These are phyloP conservation scores for Ceratocystis huliohia DNA, from an alignment of 2,329 filamentous ascomycete genomes.

Conservation along the genomic window DNA sequence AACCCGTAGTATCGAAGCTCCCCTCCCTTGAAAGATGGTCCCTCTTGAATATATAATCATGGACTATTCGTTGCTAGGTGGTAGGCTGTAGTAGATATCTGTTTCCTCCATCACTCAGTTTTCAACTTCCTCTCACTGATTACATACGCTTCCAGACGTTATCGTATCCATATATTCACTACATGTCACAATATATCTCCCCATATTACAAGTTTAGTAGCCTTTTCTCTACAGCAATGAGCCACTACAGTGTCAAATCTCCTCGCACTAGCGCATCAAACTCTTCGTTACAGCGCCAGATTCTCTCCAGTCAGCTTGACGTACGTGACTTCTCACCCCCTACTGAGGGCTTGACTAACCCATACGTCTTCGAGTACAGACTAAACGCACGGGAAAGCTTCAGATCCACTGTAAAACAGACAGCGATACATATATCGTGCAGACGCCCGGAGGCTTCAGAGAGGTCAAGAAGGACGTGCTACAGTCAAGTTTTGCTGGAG, in stretches of 20 bases:
- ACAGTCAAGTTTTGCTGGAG: constrained; percentile 8
- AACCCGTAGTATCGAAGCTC: not conserved
- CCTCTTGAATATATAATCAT: not conserved
- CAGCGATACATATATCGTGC: constrained; percentile 17
- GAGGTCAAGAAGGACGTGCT: constrained; percentile 13
- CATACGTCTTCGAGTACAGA: not conserved
- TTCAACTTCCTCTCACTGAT: too few species aligned
- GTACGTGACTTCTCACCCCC: not conserved
- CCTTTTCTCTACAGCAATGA: not conserved
- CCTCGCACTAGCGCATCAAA: constrained; percentile 2
- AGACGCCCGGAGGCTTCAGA: constrained; percentile 15
- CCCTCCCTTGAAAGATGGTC: not conserved
- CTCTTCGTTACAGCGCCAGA: not conserved
- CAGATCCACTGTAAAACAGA: constrained; percentile 18
- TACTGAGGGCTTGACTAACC: not conserved
- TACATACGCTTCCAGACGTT: too few species aligned
- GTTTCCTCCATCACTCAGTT: not conserved
- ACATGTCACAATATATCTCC: not conserved
- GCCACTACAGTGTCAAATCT: not conserved
- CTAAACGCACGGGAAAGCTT: not conserved
- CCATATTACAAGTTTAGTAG: not conserved
- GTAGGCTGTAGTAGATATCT: not conserved
- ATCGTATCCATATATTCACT: not conserved
- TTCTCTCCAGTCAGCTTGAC: not conserved
- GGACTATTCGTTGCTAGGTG: not conserved